Percentiles rank a stretch among this genome's conserved stretches.
These are phyloP conservation scores for Alectoria sarmentosa DNA, from an alignment of 495 filamentous ascomycete species.

Conservation along the genomic window DNA sequence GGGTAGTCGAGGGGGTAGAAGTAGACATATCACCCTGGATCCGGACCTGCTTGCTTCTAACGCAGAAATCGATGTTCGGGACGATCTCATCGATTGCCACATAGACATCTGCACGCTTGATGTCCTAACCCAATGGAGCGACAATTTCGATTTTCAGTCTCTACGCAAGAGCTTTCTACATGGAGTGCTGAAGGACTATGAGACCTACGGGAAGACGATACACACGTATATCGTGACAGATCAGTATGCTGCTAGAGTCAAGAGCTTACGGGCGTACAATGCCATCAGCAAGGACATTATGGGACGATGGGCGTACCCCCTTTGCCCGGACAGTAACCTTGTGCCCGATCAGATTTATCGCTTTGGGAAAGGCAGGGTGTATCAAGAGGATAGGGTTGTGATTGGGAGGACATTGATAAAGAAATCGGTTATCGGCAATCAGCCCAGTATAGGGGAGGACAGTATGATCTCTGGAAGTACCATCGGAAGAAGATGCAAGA, in stretches of 20 bases:
- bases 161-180: constrained; percentile 83
- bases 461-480: constrained; percentile 62
- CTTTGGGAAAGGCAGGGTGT: constrained; percentile 55
- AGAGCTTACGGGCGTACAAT: constrained; percentile 83
- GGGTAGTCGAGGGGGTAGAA: constrained; percentile 32
- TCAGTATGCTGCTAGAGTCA: constrained; percentile 71
- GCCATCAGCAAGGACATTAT: constrained; percentile 85
- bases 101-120: constrained; percentile 98
- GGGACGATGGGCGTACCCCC: constrained; percentile 83
- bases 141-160: constrained; percentile 93
- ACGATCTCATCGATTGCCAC: constrained; percentile 87
- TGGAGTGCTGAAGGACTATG: constrained; percentile 91
- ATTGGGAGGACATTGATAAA: constrained; percentile 61
- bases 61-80: constrained; percentile 67
- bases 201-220: constrained; percentile 92
- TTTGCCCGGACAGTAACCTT: constrained; percentile 85
- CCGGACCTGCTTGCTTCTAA: constrained; percentile 58
- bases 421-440: constrained; percentile 67
- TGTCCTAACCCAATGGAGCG: constrained; percentile 88
- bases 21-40: constrained; percentile 60
- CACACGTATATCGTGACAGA: constrained; percentile 81
- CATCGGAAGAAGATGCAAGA: constrained; percentile 74
- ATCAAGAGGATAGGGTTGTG: constrained; percentile 63
- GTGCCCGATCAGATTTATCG: constrained; percentile 68
- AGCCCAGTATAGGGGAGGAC: constrained; percentile 66